phyloP scores from a whole-genome alignment of 2,329 filamentous ascomycete species.

The Didymella segeticola region DNA sequence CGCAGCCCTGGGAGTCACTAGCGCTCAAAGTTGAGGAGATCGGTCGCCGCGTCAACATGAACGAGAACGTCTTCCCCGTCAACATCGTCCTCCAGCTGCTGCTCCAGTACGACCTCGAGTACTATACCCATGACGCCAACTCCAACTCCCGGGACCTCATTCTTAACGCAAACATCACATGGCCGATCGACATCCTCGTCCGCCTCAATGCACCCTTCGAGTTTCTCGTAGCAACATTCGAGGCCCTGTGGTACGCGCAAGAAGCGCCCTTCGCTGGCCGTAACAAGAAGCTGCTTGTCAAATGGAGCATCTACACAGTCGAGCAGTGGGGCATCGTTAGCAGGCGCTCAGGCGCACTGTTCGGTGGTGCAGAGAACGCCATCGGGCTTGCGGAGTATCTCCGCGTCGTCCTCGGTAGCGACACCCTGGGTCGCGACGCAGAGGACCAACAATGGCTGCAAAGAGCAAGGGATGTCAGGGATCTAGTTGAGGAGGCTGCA shows the following conservation, averaged over 20 bases:
- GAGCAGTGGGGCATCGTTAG: constrained; percentile 67
- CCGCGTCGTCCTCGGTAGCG: constrained; percentile 53
- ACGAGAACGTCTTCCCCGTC: constrained; percentile 64
- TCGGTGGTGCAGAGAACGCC: constrained; percentile 67
- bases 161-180: constrained; percentile 51
- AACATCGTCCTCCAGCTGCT: constrained; percentile 47
- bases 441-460: constrained; percentile 47
- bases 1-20: constrained; percentile 73
- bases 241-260: constrained; percentile 71
- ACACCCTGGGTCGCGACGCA: constrained; percentile 45
- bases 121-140: constrained; percentile 53
- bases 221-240: constrained; percentile 66
- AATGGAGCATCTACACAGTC: constrained; percentile 68
- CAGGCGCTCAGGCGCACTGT: constrained; percentile 60
- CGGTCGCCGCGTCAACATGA: constrained; percentile 62
- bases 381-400: constrained; percentile 49
- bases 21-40: constrained; percentile 65
- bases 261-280: constrained; percentile 68
- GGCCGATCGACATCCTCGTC: constrained; percentile 71
- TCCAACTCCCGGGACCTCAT: constrained; percentile 22
- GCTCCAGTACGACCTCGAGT: constrained; percentile 54
- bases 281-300: constrained; percentile 62
- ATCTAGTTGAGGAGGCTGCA: constrained; percentile 39
- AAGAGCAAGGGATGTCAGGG: constrained; percentile 34
- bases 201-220: constrained; percentile 68